Evolutionary conservation across 495 filamentous ascomycete species (phyloP).

Genomic region (Cercophora scortea): DNA sequence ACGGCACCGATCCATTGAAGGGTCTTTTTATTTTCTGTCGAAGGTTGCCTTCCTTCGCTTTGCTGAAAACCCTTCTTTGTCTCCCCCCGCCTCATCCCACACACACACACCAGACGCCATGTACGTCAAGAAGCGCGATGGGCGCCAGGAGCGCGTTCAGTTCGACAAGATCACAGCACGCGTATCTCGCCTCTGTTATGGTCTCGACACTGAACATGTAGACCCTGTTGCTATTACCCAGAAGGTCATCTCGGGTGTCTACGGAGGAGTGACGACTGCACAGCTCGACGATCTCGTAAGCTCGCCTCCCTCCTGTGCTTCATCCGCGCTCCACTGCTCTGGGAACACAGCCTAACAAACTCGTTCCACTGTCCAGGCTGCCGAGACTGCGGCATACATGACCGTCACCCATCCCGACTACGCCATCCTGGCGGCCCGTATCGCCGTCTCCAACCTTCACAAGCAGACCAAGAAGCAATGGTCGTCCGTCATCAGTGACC

Average conservation of each 20-base stretch:
- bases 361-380: slow-evolving; percentile 52
- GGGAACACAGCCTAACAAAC: too few relatives aligned
- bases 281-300: slow-evolving; percentile 94
- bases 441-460: slow-evolving; percentile 98
- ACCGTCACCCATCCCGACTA: slow-evolving; percentile 98
- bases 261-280: slow-evolving; percentile 92
- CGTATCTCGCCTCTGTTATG: slow-evolving; percentile 94
- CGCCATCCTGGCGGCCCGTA: slow-evolving; percentile 95
- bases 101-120: slow-evolving; percentile 28
- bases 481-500: slow-evolving; percentile 83
- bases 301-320: slow-evolving; percentile 1
- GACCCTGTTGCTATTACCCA: slow-evolving; percentile 97
- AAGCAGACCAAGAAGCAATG: slow-evolving; percentile 99
- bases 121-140: slow-evolving; percentile 63
- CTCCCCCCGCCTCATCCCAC: slow-evolving; percentile 7
- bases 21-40: too few relatives aligned
- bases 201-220: slow-evolving; percentile 91
- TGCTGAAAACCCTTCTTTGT: background rate
- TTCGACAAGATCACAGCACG: slow-evolving; percentile 99
- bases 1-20: too few relatives aligned
- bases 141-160: slow-evolving; percentile 98
- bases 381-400: slow-evolving; percentile 99
- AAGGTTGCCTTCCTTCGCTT: too few relatives aligned
- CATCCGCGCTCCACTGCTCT: background rate
- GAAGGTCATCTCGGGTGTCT: slow-evolving; percentile 98